Percentiles rank a stretch among this genome's conserved stretches.
Evolutionary conservation across 495 filamentous ascomycete genomes (phyloP).

Genomic region (Aspergillus saccharolyticus): DNA sequence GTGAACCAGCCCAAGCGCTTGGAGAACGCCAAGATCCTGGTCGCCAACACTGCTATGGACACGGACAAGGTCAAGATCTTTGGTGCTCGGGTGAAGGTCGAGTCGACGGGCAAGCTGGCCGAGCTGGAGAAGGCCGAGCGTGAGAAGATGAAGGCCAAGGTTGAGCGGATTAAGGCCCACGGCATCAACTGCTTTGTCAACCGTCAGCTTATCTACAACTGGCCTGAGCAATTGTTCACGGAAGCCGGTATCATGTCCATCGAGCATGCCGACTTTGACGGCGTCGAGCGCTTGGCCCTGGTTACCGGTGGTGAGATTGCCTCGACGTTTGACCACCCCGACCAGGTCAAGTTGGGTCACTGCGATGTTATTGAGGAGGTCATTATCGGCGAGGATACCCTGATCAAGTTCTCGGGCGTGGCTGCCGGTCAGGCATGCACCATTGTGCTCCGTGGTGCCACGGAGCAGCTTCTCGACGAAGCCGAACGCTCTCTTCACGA

Average conservation of each 20-base stretch:
- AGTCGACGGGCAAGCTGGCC: slow-evolving; percentile 89
- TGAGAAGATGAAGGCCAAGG: slow-evolving; percentile 99
- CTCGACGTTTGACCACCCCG: slow-evolving; percentile 96
- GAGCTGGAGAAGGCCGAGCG: slow-evolving; percentile 96
- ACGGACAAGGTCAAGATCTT: slow-evolving; percentile 99
- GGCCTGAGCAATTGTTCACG: slow-evolving; percentile 97
- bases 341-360: slow-evolving; percentile 89
- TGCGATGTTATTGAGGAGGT: slow-evolving; percentile 97
- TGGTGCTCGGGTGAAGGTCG: slow-evolving; percentile 87
- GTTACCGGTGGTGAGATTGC: slow-evolving; percentile 97
- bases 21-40: slow-evolving; percentile 96
- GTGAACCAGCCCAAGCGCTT: slow-evolving; percentile 97
- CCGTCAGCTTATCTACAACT: slow-evolving; percentile 98
- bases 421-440: slow-evolving; percentile 94
- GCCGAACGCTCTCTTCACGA: slow-evolving; percentile 95
- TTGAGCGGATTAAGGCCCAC: slow-evolving; percentile 97
- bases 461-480: slow-evolving; percentile 94
- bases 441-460: slow-evolving; percentile 92
- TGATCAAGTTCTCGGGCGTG: slow-evolving; percentile 96
- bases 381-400: slow-evolving; percentile 93
- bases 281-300: slow-evolving; percentile 88
- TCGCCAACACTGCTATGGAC: slow-evolving; percentile 98
- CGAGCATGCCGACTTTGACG: slow-evolving; percentile 98
- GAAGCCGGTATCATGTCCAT: slow-evolving; percentile 98
- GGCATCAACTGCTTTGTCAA: slow-evolving; percentile 99